These are phyloP conservation scores for Bimuria novae-zelandiae DNA, from an alignment of 2,329 filamentous ascomycete species.

Conservation along the genomic window DNA sequence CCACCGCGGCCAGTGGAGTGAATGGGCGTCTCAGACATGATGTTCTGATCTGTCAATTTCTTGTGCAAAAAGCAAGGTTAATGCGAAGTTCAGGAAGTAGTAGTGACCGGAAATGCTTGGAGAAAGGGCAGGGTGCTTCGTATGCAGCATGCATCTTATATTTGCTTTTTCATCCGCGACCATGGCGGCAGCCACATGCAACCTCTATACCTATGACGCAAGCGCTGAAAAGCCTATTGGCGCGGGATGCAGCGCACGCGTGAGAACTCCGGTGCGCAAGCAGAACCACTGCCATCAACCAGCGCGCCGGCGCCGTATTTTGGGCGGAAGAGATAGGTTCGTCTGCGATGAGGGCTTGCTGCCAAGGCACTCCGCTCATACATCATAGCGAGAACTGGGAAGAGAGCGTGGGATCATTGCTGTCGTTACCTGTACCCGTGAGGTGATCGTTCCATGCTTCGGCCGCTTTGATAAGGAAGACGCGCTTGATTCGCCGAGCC, in stretches of 20 bases:
- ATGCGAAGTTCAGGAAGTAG: conserved; percentile 15
- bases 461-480: conserved; percentile 30
- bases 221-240: conserved; percentile 12
- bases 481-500: conserved; percentile 33
- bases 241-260: conserved; percentile 34
- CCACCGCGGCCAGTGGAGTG: conserved; percentile 64
- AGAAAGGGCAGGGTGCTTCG: conserved; percentile 10
- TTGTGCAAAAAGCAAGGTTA: conserved; percentile 15
- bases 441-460: conserved; percentile 34
- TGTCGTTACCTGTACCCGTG: conserved; percentile 35
- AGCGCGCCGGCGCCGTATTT: conserved; percentile 9
- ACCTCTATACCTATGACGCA: conserved; percentile 32
- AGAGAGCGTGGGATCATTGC: conserved; percentile 12
- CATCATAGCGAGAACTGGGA: conserved; percentile 3
- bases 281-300: neutral
- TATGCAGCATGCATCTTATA: conserved; percentile 40
- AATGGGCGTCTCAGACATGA: conserved; percentile 45
- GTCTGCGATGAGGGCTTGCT: conserved; percentile 2
- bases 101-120: neutral
- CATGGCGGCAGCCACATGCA: conserved; percentile 22
- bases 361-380: conserved; percentile 10
- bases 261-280: neutral
- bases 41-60: conserved; percentile 10
- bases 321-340: conserved; percentile 12
- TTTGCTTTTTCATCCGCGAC: conserved; percentile 29